Conservation (phyloP, 2,329 filamentous ascomycete genomes). For the Endoconidiophora laricicola region DNA sequence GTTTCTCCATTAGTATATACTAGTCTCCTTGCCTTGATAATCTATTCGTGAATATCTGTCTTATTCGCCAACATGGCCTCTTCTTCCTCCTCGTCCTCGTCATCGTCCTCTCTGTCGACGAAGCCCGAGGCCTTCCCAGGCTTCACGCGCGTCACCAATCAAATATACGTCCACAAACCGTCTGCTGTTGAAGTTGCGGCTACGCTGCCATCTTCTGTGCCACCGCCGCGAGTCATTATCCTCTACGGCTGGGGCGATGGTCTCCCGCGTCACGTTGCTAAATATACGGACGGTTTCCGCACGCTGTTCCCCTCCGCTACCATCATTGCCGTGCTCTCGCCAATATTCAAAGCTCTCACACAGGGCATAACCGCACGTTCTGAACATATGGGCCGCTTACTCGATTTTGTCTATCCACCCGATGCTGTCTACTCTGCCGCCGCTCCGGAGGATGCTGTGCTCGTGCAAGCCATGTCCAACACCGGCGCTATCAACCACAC, state of each 20-base stretch:
- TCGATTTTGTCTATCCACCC: constrained; percentile 23
- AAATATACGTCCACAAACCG: constrained; percentile 27
- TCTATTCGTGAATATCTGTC: background rate
- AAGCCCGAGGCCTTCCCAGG: constrained; percentile 22
- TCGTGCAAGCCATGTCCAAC: constrained; percentile 41
- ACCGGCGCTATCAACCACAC: constrained; percentile 38
- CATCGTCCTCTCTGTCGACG: background rate
- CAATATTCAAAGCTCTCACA: constrained; percentile 27
- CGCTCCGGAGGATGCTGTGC: constrained; percentile 21
- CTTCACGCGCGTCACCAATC: constrained; percentile 30
- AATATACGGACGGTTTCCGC: constrained; percentile 37
- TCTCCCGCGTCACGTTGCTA: constrained; percentile 34
- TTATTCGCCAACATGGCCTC: background rate
- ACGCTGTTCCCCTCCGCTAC: constrained; percentile 32
- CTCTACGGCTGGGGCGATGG: constrained; percentile 44
- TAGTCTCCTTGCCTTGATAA: background rate
- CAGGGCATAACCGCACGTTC: constrained; percentile 27
- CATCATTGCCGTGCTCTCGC: constrained; percentile 34
- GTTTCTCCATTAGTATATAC: background rate
- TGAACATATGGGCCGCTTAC: constrained; percentile 28
- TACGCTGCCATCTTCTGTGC: constrained; percentile 13
- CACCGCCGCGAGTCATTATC: constrained; percentile 29
- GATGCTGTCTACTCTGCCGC: constrained; percentile 13
- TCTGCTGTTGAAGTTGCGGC: constrained; percentile 15
- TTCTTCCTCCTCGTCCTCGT: too few species aligned